Base-by-base conservation (phyloP, 352 stramenopile species). In the Phytophthora citricola region DNA sequence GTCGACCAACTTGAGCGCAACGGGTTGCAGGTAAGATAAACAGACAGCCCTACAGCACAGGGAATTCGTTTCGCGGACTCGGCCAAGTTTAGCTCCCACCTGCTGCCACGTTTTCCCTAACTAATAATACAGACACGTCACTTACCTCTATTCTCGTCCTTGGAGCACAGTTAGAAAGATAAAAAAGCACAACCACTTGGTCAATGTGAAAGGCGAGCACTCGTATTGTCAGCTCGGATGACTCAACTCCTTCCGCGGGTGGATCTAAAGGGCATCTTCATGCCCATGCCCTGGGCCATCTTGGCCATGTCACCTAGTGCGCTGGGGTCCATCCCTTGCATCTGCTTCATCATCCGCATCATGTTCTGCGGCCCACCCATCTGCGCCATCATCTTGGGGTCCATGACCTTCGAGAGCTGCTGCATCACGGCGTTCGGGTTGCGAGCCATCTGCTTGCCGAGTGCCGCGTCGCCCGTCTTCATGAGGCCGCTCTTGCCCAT, bases 371-470 rank as follows among this genome's bases (percentile, higher is more conserved):
- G 72, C 0, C 86, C 83, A 41, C 83, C 83, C 79, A 96, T 92
- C 45, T 95, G 78, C 66, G 76, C 79, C 81, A 97, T 90, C 93
- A 98, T 98, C 76, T 96, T 92, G 27, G 87, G 90, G 63, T 97
- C 92, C 81, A 98, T 96, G 11, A 93, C 87, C 71, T 97, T 98
- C 53, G 97, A 97, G 14, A 99, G 78, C 69, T 99, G 95, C 80
- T 99, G 93, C 90, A 99, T 98, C 43, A 99, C 90, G 3, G 92
- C 84, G 50, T 98, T 94, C 40, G 97, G 97, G 78, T 99, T 99
- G 47, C 97, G 93, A 50, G 91, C 73, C 92, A 99, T 98, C 64
- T 98, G 91, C 71, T 98, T 95, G 67, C 92, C 90, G 6, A 97
- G 74, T 14, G 87, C 83, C 3, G 91, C 90, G 29, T 97, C 92